Evolutionary conservation across 768 basidiomycete genomes (phyloP), one percentile per base, ranked within the genome.

Genomic region (Termitomyces sp.): DNA sequence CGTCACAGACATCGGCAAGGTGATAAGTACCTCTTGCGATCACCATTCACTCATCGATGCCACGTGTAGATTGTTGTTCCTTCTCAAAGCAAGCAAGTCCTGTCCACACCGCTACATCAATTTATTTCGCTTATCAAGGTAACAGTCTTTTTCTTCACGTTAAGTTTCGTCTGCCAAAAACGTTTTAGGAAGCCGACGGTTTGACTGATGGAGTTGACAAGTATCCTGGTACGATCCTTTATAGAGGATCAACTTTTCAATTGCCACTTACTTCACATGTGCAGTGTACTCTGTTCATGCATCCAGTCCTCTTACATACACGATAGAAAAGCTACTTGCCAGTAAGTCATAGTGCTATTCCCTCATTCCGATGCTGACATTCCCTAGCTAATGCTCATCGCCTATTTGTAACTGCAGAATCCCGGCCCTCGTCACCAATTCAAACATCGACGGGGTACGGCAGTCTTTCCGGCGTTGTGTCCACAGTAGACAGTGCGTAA

Each of bases 1-100:
- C 66, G 91, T 91, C 5, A 92, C 89, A 6, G 91, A 93, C 67
- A 76, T 93, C 38, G 89, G 89, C 54, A 86, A 83, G 78, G 89
- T 87, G 28, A 32, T n/a, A 61, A 40, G 33, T 36, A 33, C 30
- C 26, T 32, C 22, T 41, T 54, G 6, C 35, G 18, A 44, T 33
- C 30, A 44, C 0, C 7, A 35, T 20, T 59, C 3, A 52, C 55
- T 56, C 11, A 56, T 46, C 43, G 8, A 24, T 57, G 40, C 16
- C 33, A 32, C 8, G 20, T 22, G 35, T 52, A 91, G 86, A 76
- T 90, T 36, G 87, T 93, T 2, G 88, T 88, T 7, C 91, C 91
- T 1, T 86, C 87, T 2, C 81, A 91, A 67, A 90, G 84, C 64
- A 92, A 92, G 52, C 85, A 87, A 35, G 87, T 93, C 35, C 71